A percentile compares a stretch with the other conserved stretches of the same genome.
These are phyloP conservation scores for Alternaria metachromatica DNA, from an alignment of 2,329 filamentous ascomycete species.

Conservation along the genomic window DNA sequence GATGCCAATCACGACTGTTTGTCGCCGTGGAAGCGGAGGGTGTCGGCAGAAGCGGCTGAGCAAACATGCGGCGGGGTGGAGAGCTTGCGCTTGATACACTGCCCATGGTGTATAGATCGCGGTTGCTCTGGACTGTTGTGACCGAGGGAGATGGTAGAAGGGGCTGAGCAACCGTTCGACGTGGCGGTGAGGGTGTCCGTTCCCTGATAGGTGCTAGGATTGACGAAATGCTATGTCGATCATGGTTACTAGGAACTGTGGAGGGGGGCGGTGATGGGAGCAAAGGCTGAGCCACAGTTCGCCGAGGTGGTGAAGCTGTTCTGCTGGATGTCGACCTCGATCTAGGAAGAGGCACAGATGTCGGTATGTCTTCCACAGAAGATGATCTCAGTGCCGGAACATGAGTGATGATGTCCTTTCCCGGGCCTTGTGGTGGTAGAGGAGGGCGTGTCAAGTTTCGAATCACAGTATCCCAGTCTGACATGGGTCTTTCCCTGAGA, in stretches of 20 bases:
- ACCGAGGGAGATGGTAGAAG: slow-evolving; percentile 41
- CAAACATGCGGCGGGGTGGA: slow-evolving; percentile 28
- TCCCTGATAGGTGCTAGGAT: slow-evolving; percentile 37
- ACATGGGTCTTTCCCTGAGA: slow-evolving; percentile 51
- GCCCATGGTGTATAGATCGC: slow-evolving; percentile 18
- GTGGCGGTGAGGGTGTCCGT: slow-evolving; percentile 21
- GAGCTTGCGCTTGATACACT: slow-evolving; percentile 4
- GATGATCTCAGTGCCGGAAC: slow-evolving; percentile 36
- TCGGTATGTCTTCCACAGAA: slow-evolving; percentile 21
- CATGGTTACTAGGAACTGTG: slow-evolving; percentile 30
- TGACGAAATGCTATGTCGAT: slow-evolving; percentile 29
- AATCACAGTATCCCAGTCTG: slow-evolving; percentile 48
- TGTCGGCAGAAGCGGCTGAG: slow-evolving; percentile 37
- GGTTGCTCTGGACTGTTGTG: slow-evolving; percentile 33
- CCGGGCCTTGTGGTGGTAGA: slow-evolving; percentile 17
- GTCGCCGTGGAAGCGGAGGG: slow-evolving; percentile 39
- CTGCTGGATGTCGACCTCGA: slow-evolving; percentile 13
- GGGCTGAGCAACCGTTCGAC: slow-evolving; percentile 36
- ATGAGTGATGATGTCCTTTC: slow-evolving; percentile 38
- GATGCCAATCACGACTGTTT: slow-evolving; percentile 24
- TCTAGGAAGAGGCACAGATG: slow-evolving; percentile 25
- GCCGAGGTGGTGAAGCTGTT: slow-evolving; percentile 22
- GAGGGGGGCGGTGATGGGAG: slow-evolving; percentile 43
- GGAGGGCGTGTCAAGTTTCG: slow-evolving; percentile 35
- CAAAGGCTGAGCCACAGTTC: slow-evolving; percentile 38